Percentiles rank a stretch among this genome's conserved stretches.
Conservation (phyloP, 2,329 filamentous ascomycete genomes). For the Fusarium liriodendri region DNA sequence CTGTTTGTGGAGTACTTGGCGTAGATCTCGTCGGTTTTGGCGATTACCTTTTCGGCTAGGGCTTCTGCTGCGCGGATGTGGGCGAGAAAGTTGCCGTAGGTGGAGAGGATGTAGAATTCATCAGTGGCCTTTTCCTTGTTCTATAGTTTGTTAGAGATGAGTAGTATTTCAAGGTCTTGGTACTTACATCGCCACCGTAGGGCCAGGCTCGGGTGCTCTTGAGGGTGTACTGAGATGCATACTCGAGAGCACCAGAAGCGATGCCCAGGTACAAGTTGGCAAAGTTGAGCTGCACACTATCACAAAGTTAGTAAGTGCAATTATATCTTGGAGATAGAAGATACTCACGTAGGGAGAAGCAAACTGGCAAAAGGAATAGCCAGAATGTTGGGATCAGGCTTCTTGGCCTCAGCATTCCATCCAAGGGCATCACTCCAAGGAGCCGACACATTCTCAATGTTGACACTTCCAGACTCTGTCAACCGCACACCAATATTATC, state of each 20-base stretch:
- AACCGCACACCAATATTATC: conserved; percentile 72
- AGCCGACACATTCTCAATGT: conserved; percentile 66
- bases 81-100: conserved; percentile 73
- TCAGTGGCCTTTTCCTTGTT: conserved; percentile 68
- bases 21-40: conserved; percentile 61
- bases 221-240: conserved; percentile 66
- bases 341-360: conserved; percentile 66
- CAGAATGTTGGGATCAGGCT: conserved; percentile 61
- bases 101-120: conserved; percentile 73
- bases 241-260: conserved; percentile 66
- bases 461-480: conserved; percentile 72
- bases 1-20: conserved; percentile 51
- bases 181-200: conserved; percentile 67
- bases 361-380: conserved; percentile 65
- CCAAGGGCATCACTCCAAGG: conserved; percentile 72
- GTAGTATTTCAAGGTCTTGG: background rate
- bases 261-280: conserved; percentile 75
- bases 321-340: too few relatives aligned
- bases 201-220: conserved; percentile 72
- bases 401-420: conserved; percentile 64
- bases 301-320: background rate
- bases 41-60: conserved; percentile 66
- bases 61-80: conserved; percentile 70
- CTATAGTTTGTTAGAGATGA: conserved; percentile 24
- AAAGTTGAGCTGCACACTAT: conserved; percentile 72